Evolutionary conservation across 805 yeast species (phyloP), one percentile per base, ranked within the genome.

Genomic region (Kluyveromyces lactis): DNA sequence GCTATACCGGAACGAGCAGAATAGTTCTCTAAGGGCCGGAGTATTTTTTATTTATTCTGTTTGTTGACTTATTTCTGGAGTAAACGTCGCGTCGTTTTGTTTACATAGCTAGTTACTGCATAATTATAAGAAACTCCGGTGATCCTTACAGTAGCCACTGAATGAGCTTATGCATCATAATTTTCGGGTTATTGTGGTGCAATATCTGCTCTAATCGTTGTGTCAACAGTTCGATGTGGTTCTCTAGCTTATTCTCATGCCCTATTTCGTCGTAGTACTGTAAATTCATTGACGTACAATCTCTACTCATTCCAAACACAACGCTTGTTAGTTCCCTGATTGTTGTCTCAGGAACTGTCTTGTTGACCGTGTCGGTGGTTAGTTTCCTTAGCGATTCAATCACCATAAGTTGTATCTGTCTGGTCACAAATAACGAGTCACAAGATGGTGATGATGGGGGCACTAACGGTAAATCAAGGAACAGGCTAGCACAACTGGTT

Each of bases 381-480:
- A 33, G 34, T 3, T 31, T 17, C 18, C 38, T 24, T 23, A 43
- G 35, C 17, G 43, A 33, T 13, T 41, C 43, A 4, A 46, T 37
- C 7, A 42, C 19, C 26, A 38, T 41, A 5, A 48, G 39, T 26
- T 48, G 48, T 26, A 48, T 44, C 31, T 48, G 49, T 26, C 50
- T 39, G 6, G 45, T 19, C 12, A 44, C 41, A 28, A 44, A 48
- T 10, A 44, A n/a, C 16, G 46, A 39, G 18, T 48, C 52, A 15
- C 44, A 41, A 27, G 47, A 39, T 7, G 46, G 42, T 3, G 47
- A 36, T 34, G 46, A 30, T n/a, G 49, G 50, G 7, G 52, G 47
- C 7, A 47, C 46, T 15, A 48, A 34, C 10, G 46, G 31, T 10
- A 48, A 23, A n/a, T 48, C 48, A 13, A 42, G 29, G n/a, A 24